These are phyloP conservation scores for Haplosporangium sp. DNA, from an alignment of 371 early-diverging fungal species.

Conservation along the genomic window DNA sequence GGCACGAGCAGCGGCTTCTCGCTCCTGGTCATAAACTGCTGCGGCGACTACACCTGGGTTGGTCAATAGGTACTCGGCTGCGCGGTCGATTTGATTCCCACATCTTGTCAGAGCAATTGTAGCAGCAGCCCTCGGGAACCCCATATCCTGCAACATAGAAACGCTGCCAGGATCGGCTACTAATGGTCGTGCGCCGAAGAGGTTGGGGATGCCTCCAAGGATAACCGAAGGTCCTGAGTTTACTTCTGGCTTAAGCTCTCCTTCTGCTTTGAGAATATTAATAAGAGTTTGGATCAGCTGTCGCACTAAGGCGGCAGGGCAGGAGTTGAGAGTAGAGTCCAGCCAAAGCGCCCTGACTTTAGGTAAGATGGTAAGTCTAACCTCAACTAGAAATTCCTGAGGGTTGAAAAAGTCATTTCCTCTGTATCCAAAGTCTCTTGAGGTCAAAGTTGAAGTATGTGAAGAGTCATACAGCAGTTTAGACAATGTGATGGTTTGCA, in stretches of 20 bases:
- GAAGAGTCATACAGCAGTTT: constrained; percentile 79
- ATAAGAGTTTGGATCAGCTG: constrained; percentile 67
- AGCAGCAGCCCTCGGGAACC: constrained; percentile 85
- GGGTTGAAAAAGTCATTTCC: constrained; percentile 74
- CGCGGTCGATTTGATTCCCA: constrained; percentile 84
- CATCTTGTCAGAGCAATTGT: constrained; percentile 85
- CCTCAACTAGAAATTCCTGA: constrained; percentile 70
- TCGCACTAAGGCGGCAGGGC: constrained; percentile 64
- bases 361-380: constrained; percentile 68
- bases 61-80: constrained; percentile 89
- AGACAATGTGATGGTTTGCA: constrained; percentile 69
- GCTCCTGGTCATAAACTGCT: constrained; percentile 43
- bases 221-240: constrained; percentile 28
- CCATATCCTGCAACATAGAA: constrained; percentile 88
- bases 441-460: constrained; percentile 63
- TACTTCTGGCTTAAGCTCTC: constrained; percentile 61
- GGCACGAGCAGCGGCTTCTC: constrained; percentile 34
- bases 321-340: constrained; percentile 56
- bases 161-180: constrained; percentile 75
- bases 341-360: constrained; percentile 66
- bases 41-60: constrained; percentile 75
- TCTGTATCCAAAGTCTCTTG: constrained; percentile 67
- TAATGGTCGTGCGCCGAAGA: constrained; percentile 53
- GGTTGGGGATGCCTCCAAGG: constrained; percentile 27
- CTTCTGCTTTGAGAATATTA: constrained; percentile 81